Conservation (phyloP, 768 basidiomycete genomes). For the Suillus weaverae region DNA sequence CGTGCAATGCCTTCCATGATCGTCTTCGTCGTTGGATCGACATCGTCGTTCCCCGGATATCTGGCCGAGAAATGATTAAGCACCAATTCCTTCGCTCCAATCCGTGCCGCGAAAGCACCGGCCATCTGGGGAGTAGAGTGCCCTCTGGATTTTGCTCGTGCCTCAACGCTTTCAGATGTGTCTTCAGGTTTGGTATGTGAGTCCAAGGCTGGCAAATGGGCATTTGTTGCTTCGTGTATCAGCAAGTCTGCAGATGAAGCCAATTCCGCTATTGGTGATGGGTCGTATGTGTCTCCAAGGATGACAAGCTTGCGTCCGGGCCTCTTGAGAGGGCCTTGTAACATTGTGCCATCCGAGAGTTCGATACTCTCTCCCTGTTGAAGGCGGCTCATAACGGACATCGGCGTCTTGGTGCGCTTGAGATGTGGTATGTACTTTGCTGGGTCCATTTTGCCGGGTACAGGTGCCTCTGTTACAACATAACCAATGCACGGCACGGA, state of each 20-base stretch:
- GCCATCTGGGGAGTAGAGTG: constrained; percentile 95
- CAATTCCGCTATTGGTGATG: constrained; percentile 60
- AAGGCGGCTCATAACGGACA: constrained; percentile 64
- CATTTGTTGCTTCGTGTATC: constrained; percentile 90
- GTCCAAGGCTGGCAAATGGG: constrained; percentile 70
- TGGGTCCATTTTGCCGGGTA: constrained; percentile 79
- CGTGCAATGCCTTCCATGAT: constrained; percentile 65
- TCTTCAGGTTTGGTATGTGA: constrained; percentile 57
- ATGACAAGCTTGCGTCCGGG: constrained; percentile 77
- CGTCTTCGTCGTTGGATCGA: constrained; percentile 44
- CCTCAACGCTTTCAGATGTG: constrained; percentile 60
- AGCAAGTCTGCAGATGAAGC: constrained; percentile 70
- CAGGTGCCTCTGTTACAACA: constrained; percentile 65
- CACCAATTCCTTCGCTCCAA: constrained; percentile 60
- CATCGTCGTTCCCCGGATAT: constrained; percentile 68
- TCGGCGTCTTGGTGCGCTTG: constrained; percentile 66
- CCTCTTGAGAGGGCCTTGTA: constrained; percentile 64
- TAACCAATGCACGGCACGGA: constrained; percentile 83
- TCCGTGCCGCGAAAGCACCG: constrained; percentile 69
- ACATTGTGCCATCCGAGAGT: constrained; percentile 70
- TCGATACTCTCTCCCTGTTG: constrained; percentile 63
- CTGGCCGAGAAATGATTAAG: constrained; percentile 87
- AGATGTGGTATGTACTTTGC: constrained; percentile 65
- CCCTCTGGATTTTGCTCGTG: constrained; percentile 69
- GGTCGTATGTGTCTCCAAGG: constrained; percentile 84